phyloP scores from a whole-genome alignment of 2,329 filamentous ascomycete species.

The Decorospora gaudefroyi region DNA sequence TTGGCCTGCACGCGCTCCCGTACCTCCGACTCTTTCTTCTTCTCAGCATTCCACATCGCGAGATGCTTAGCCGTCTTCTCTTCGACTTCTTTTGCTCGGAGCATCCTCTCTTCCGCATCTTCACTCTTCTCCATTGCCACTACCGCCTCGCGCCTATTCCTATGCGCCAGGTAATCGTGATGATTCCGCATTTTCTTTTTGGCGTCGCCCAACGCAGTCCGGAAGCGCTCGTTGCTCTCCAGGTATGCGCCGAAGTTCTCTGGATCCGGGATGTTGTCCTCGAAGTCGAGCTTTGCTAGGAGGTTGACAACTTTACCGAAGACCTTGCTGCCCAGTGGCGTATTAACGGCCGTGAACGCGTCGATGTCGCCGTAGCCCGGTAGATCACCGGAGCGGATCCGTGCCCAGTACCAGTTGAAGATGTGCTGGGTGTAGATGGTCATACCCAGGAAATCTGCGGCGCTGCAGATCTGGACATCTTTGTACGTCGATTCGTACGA shows the following conservation, averaged over 20 bases:
- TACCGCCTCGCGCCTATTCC: neutral
- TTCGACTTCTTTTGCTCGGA: neutral
- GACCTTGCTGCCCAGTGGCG: neutral
- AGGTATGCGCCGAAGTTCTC: neutral
- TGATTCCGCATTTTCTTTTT: neutral
- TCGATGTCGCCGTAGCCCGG: neutral
- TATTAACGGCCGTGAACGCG: neutral
- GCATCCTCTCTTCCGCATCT: neutral
- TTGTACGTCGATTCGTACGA: neutral
- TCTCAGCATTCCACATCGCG: neutral
- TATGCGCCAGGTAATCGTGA: neutral
- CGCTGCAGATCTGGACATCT: slow-evolving; percentile 3
- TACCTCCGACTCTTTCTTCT: neutral
- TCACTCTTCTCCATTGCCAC: neutral
- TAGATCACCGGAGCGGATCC: neutral
- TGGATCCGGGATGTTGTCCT: neutral
- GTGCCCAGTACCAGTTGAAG: slow-evolving; percentile 8
- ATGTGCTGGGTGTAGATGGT: slow-evolving; percentile 2
- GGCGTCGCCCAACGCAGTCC: neutral
- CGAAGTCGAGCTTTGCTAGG: neutral
- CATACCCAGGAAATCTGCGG: slow-evolving; percentile 6
- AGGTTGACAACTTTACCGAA: neutral
- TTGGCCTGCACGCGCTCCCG: neutral
- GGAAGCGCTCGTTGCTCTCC: slow-evolving; percentile 1
- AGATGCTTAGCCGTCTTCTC: neutral